phyloP scores from a whole-genome alignment of 345 rosid genomes.

The Eutrema japonicum region DNA sequence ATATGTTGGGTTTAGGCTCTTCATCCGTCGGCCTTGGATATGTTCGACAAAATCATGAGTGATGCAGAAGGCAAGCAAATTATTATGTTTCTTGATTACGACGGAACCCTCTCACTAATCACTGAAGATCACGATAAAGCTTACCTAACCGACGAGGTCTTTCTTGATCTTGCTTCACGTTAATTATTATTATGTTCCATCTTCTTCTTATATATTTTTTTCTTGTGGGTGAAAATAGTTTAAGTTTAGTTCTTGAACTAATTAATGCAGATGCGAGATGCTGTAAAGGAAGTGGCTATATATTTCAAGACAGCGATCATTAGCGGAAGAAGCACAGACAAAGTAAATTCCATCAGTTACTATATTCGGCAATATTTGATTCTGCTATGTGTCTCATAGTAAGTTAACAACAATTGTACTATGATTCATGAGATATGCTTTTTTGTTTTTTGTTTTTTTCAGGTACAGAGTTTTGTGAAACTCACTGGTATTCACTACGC shows the following conservation, averaged over 20 bases:
- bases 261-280: conserved; percentile 67
- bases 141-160: conserved; percentile 76
- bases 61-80: conserved; percentile 72
- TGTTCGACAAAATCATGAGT: conserved; percentile 63
- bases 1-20: conserved; percentile 13
- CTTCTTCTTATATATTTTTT: no score
- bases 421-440: background rate
- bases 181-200: background rate
- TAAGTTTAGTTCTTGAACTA: background rate
- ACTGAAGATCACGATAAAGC: conserved; percentile 89
- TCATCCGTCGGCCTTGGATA: conserved; percentile 76
- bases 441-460: background rate
- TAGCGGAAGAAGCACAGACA: conserved; percentile 83
- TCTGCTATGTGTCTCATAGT: background rate
- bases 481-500: conserved; percentile 77
- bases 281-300: conserved; percentile 62
- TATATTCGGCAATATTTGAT: background rate
- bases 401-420: no score
- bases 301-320: conserved; percentile 88
- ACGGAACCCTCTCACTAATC: conserved; percentile 87
- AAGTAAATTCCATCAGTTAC: conserved; percentile 44
- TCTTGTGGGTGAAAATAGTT: background rate
- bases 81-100: conserved; percentile 89
- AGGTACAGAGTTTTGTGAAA: conserved; percentile 70
- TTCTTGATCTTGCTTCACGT: background rate